phyloP scores from a whole-genome alignment of 2,329 filamentous ascomycete genomes.

The Fusarium subtropicale region DNA sequence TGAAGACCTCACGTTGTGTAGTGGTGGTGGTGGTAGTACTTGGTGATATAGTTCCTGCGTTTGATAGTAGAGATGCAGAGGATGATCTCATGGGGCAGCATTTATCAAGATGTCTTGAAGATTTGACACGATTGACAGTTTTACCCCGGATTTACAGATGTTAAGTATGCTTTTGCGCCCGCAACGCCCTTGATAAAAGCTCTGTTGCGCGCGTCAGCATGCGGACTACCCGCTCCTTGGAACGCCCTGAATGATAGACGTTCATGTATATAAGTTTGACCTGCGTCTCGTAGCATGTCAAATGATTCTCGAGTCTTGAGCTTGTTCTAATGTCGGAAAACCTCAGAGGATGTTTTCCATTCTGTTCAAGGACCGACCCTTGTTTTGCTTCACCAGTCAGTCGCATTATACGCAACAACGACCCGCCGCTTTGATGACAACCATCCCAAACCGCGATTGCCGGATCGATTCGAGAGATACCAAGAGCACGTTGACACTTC shows the following conservation, averaged over 20 bases:
- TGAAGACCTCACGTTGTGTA: neutral
- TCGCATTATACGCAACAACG: neutral
- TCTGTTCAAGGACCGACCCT: neutral
- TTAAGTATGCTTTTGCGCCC: slow-evolving; percentile 44
- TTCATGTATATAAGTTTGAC: slow-evolving; percentile 45
- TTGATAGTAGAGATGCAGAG: neutral
- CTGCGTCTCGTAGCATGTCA: slow-evolving; percentile 27
- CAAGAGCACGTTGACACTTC: neutral
- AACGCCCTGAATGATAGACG: slow-evolving; percentile 23
- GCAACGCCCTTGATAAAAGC: slow-evolving; percentile 45
- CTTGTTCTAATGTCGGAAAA: slow-evolving; percentile 26
- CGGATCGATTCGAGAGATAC: neutral
- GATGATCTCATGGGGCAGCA: neutral
- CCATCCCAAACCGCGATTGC: neutral
- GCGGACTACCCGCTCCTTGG: slow-evolving; percentile 44
- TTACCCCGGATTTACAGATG: slow-evolving; percentile 33
- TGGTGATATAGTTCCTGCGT: neutral
- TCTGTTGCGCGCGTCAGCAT: slow-evolving; percentile 49
- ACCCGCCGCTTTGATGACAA: neutral
- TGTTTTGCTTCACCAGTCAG: neutral
- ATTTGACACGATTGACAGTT: slow-evolving; percentile 10
- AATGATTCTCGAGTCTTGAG: slow-evolving; percentile 13
- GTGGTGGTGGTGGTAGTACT: neutral
- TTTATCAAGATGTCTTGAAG: neutral
- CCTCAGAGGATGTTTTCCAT: neutral